phyloP scores from a whole-genome alignment of 169 alveolate genomes.

The Plasmodium chabaudi region DNA sequence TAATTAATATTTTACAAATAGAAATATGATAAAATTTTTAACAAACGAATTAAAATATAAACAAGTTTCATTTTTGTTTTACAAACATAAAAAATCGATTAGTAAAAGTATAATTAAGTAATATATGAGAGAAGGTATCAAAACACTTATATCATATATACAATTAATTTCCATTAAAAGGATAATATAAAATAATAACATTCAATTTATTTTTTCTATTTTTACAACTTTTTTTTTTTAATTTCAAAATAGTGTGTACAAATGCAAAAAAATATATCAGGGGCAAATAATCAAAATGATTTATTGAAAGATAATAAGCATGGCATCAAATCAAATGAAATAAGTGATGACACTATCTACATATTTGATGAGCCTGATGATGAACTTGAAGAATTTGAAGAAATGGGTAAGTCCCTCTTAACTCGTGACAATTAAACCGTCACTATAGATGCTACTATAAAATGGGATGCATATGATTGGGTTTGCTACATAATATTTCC shows the following conservation, averaged over 20 bases:
- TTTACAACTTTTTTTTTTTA: constrained; percentile 6
- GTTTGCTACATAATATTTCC: not conserved
- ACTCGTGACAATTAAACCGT: no score
- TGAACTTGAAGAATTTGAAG: constrained; percentile 75
- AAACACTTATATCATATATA: no score
- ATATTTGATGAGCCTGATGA: constrained; percentile 76
- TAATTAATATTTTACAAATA: no score
- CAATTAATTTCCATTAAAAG: not conserved
- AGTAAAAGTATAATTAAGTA: no score
- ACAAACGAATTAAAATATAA: no score
- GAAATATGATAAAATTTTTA: no score
- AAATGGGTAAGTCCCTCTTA: constrained; percentile 41
- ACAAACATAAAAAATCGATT: no score
- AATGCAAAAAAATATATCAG: constrained; percentile 53
- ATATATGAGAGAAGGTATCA: no score
- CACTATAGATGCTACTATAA: no score
- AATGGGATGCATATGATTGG: not conserved
- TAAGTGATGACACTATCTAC: constrained; percentile 39
- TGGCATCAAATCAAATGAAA: constrained; percentile 35
- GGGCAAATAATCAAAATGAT: constrained; percentile 31
- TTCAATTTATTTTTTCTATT: not conserved
- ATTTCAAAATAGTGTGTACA: not conserved
- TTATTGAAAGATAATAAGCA: constrained; percentile 28
- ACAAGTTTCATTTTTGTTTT: no score
- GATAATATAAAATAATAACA: not conserved